phyloP scores from a whole-genome alignment of 768 basidiomycete species.

The Mycena metata region DNA sequence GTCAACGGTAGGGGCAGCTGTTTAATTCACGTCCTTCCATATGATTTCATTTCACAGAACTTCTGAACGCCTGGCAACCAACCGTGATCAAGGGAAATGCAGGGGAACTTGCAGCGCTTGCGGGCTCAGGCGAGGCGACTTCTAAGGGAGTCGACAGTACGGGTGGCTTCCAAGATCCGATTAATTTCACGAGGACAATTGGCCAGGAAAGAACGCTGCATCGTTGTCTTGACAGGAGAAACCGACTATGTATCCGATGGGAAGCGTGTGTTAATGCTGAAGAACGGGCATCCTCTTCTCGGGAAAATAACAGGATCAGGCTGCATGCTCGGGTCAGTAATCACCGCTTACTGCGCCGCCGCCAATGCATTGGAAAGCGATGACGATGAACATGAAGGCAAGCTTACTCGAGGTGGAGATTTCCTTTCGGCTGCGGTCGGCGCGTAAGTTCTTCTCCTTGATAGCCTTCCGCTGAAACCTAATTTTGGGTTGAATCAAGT shows the following conservation, averaged over 20 bases:
- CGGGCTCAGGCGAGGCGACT: slow-evolving; percentile 81
- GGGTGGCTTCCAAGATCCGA: slow-evolving; percentile 87
- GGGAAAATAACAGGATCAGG: slow-evolving; percentile 92
- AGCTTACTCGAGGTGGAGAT: slow-evolving; percentile 65
- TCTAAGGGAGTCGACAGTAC: slow-evolving; percentile 90
- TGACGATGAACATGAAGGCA: slow-evolving; percentile 39
- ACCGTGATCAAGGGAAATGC: slow-evolving; percentile 97
- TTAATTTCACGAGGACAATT: slow-evolving; percentile 74
- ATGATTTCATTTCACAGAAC: slow-evolving; percentile 56
- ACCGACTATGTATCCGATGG: slow-evolving; percentile 92
- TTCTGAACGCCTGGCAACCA: slow-evolving; percentile 84
- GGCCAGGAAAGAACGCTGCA: slow-evolving; percentile 81
- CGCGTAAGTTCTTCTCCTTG: slow-evolving; percentile 65
- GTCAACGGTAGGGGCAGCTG: slow-evolving; percentile 62
- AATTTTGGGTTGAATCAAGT: slow-evolving; percentile 46
- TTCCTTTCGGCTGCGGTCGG: slow-evolving; percentile 83
- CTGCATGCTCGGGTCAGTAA: slow-evolving; percentile 82
- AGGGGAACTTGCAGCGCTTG: slow-evolving; percentile 85
- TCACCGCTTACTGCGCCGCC: slow-evolving; percentile 86
- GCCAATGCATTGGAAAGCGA: slow-evolving; percentile 60
- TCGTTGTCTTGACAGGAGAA: slow-evolving; percentile 85
- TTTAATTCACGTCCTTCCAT: background rate
- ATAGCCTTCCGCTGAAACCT: slow-evolving; percentile 17
- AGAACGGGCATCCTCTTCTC: slow-evolving; percentile 82
- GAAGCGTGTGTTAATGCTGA: slow-evolving; percentile 69